Base-by-base conservation (phyloP, 306 rosid genomes). In the Sechiopsis laciniata region DNA sequence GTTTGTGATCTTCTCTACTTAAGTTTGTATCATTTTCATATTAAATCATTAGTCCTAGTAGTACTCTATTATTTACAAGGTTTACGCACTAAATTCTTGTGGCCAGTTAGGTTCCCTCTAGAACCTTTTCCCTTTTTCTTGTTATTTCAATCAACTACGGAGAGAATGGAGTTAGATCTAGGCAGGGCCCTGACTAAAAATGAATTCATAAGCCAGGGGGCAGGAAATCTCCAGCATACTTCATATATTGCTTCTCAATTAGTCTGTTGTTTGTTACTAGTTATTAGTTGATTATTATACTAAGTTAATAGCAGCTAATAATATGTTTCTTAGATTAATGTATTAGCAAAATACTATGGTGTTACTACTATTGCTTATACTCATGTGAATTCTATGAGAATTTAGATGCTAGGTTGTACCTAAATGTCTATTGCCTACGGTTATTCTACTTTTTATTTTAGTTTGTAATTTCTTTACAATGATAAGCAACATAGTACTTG, bases 401-500 rank as follows among this genome's bases (percentile, higher is more conserved):
- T 54, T 60, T 29, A 13, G 19, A 26, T 13, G 19, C 35, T 61
- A 24, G 40, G 67, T 14, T 15, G 10, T 13, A 10, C 11, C 16
- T 37, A 15, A 64, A 12, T 73, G 20, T 59, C 51, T 42, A 65
- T 57, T 59, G 45, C 45, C 45, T 37, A 5, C 8, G 66, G 66
- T 60, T 60, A n/a, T 45, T 66, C 46, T 45, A n/a, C n/a, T 45
- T 42, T 66, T 6, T 42, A 37, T 66, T 45, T 66, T 17, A 40
- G 51, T 45, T 40, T 8, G n/a, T n/a, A 12, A 19, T 32, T 32
- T 45, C 53, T 45, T 19, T 66, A n/a, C 53, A 42, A 40, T 17
- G 32, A 45, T 66, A 6, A 75, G 73, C 75, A 70, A 76, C 73
- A 37, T 46, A 55, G 15, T 71, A 68, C 24, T 72, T 69, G 56